Evolutionary conservation across 306 rosid genomes (phyloP), one percentile per base, ranked within the genome.

Genomic region (Senna siamea): DNA sequence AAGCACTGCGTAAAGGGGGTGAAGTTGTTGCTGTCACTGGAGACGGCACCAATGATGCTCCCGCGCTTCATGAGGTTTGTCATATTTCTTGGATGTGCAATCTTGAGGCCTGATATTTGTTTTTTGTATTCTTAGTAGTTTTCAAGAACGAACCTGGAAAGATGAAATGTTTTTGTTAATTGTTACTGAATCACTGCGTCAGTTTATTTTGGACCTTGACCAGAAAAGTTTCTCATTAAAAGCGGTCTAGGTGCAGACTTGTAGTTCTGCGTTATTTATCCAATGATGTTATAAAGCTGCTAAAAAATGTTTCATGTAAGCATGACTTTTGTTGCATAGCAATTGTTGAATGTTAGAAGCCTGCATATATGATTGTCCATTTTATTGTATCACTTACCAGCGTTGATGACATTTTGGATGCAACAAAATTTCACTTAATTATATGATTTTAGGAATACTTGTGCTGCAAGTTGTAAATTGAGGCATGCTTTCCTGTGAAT

Each of bases 1-100:
- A 91, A 94, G 98, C 98, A 58, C 82, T 94, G 66, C 91, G 97
- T 73, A 91, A 87, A 84, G 82, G 83, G 10, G 97, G 98, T 71
- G 93, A 94, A 9, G 98, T 94, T 67, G 98, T 94, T 70, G 98
- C 97, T 70, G 98, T 94, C 52, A 91, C 98, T n/a, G 98, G 98
- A 78, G 98, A 94, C 83, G 98, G 98, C 72, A 94, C 98, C 70
- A 94, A 94, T 81, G 97, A 94, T 77, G 98, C 98, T 76, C 98
- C 98, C 53, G 98, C 98, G 15, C 97, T 94, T 69, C 96, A 91
- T 7, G 98, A 94, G 97, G 98, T 94, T 72, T 80, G 90, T 85
- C 70, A 68, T 79, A 55, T 77, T 81, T 72, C 78, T 79, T 74
- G 76, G 81, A 75, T 17, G 68, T 73, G 58, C 50, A 53, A 15